Evolutionary conservation across 768 basidiomycete genomes (phyloP).

Genomic region (Hygrocybe coccinea): DNA sequence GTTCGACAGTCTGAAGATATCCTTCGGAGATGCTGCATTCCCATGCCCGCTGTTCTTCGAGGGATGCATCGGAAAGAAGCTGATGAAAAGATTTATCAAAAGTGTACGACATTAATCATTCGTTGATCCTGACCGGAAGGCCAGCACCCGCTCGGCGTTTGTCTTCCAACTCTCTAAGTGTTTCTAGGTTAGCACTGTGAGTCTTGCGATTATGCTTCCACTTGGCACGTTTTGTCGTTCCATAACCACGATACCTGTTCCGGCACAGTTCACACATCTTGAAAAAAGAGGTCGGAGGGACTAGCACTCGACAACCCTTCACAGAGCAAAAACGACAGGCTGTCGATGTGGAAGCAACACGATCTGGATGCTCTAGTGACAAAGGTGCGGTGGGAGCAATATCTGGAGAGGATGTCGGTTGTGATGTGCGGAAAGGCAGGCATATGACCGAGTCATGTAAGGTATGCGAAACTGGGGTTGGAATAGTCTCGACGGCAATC

Average conservation of each 20-base stretch:
- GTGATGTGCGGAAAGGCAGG: not conserved
- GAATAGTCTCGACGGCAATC: too few species aligned
- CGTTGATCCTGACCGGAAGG: constrained; percentile 36
- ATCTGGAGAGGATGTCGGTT: not conserved
- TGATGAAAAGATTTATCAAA: too few species aligned
- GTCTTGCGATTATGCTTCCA: constrained; percentile 45
- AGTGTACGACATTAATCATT: constrained; percentile 39
- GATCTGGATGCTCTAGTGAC: not conserved
- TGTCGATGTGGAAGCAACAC: not conserved
- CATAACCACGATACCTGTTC: constrained; percentile 46
- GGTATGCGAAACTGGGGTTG: too few species aligned
- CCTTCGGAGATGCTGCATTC: too few species aligned
- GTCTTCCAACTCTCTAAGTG: constrained; percentile 37
- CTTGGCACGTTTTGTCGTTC: constrained; percentile 51
- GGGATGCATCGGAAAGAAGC: too few species aligned
- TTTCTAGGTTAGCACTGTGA: constrained; percentile 38
- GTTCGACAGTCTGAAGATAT: too few species aligned
- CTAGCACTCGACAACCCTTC: constrained; percentile 48
- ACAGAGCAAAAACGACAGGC: constrained; percentile 44
- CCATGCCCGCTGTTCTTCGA: too few species aligned
- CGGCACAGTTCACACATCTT: constrained; percentile 48
- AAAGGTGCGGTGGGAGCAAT: not conserved
- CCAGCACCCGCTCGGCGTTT: constrained; percentile 31
- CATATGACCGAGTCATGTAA: too few species aligned
- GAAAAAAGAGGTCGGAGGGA: constrained; percentile 35